Percentiles rank a stretch among this genome's conserved stretches.
phyloP scores from a whole-genome alignment of 352 stramenopile genomes.

The Globisporangium megalacanthum region DNA sequence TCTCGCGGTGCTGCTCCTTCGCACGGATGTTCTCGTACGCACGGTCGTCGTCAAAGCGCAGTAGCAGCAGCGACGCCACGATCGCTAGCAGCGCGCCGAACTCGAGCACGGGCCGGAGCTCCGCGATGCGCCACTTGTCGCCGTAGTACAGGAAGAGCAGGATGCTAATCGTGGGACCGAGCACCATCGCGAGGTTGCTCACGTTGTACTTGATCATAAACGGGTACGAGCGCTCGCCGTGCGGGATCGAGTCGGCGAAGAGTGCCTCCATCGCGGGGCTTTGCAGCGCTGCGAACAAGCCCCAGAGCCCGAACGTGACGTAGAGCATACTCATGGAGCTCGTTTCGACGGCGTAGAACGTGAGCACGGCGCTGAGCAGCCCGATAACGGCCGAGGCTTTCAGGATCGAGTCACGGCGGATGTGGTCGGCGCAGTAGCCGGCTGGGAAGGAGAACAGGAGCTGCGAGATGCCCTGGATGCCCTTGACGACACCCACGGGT shows the following conservation, averaged over 20 bases:
- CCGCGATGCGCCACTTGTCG: constrained; percentile 62
- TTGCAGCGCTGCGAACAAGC: constrained; percentile 66
- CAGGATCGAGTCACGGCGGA: constrained; percentile 51
- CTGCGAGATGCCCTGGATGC: constrained; percentile 49
- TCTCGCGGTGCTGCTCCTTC: neutral
- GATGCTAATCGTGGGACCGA: constrained; percentile 54
- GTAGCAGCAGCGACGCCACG: constrained; percentile 51
- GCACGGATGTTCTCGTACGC: constrained; percentile 40
- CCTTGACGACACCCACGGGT: constrained; percentile 33
- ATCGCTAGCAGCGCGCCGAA: constrained; percentile 55
- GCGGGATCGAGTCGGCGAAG: constrained; percentile 78
- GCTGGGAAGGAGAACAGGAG: constrained; percentile 45
- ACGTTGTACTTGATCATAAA: constrained; percentile 77
- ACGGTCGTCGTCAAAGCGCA: constrained; percentile 76
- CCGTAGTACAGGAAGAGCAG: constrained; percentile 67
- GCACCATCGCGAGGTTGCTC: constrained; percentile 37
- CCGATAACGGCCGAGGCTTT: constrained; percentile 29
- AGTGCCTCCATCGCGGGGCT: constrained; percentile 74
- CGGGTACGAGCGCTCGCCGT: constrained; percentile 55
- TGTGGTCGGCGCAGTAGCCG: constrained; percentile 46
- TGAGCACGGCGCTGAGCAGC: constrained; percentile 30
- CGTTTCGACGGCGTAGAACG: constrained; percentile 35
- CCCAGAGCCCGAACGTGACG: constrained; percentile 68
- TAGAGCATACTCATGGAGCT: constrained; percentile 46
- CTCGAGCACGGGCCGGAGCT: constrained; percentile 58